Percentiles rank a stretch among this genome's conserved stretches.
Evolutionary conservation across 495 filamentous ascomycete genomes (phyloP).

Genomic region (Neurospora sp.): DNA sequence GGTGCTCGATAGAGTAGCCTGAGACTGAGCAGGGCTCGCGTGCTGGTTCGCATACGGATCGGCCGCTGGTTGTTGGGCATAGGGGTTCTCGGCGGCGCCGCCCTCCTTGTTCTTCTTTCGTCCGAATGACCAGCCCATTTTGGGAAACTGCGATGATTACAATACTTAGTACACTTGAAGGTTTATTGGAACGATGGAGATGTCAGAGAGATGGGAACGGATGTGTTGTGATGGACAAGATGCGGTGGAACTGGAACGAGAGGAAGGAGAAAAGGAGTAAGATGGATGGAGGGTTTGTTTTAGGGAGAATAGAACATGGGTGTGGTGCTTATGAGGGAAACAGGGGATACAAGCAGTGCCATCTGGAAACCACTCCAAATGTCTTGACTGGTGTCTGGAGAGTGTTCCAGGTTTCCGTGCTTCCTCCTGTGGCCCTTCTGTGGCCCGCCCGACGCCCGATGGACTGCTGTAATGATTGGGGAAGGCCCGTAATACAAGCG

Average conservation of each 20-base stretch:
- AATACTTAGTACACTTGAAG: not conserved
- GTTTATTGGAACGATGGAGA: not conserved
- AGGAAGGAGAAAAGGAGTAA: not conserved
- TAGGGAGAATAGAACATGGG: not conserved
- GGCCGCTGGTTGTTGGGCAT: constrained; percentile 50
- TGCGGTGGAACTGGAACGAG: not conserved
- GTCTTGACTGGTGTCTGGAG: not conserved
- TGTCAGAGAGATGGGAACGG: not conserved
- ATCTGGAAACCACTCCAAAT: not conserved
- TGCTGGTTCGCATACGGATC: constrained; percentile 51
- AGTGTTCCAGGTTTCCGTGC: not conserved
- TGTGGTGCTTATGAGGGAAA: not conserved
- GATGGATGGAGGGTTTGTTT: not conserved
- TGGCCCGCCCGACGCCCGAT: not conserved
- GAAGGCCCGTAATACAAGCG: not conserved
- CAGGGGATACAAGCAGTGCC: not conserved
- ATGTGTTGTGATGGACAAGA: not conserved
- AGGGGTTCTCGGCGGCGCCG: constrained; percentile 50
- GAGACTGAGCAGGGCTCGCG: constrained; percentile 25
- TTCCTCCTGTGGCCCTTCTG: not conserved
- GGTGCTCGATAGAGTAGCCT: not conserved
- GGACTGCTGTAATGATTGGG: not conserved
- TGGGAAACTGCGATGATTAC: not conserved
- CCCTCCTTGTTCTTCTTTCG: constrained; percentile 43
- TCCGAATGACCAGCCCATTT: constrained; percentile 20